Evolutionary conservation across 1,284 basidiomycete species (phyloP), one percentile per base, ranked within the genome.

Genomic region (Agaricales sp.): DNA sequence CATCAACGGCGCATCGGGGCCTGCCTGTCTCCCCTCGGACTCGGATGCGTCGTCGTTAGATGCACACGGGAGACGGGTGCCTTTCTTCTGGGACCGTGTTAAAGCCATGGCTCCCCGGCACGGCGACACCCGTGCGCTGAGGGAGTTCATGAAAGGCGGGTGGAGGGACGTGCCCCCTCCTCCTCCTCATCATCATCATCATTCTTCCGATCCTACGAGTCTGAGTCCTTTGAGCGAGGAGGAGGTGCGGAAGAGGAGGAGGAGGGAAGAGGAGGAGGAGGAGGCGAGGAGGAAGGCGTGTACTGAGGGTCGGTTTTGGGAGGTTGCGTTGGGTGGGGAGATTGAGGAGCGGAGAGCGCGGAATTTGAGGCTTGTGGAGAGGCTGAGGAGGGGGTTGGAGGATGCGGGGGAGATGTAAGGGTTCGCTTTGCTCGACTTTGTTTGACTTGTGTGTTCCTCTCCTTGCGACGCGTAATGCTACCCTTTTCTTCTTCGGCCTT

Each of bases 1-100:
- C 3, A 44, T 57, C 25, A 66, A 69, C 48, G 70, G 71, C 14
- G 63, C 70, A 48, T 48, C 39, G 8, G 39, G 39, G n/a, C 8
- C 19, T 20, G 13, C 39, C 39, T 6, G 26, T 6, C 26, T 30
- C 6, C 26, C 26, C 14, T 6, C 26, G 14, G 26, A 14, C 14
- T 6, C 26, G 6, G 14, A 30, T 6, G 6, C 39, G 8, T 35
- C 41, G 11, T 43, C 41, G 8, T 11, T 16, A 8, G 20, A 16
- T 43, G 20, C 8, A 11, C 41, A 43, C 20, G 26, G 26, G 14
- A 6, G 18, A 16, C 44, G 44, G 8, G 24, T 45, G 6, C 44
- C 44, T 11, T 4, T 21, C 6, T 26, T 16, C 23, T 45, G 44
- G 44, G 6, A 21, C 6, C 12, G 20, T 21, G 22, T 45, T 21